These are phyloP conservation scores for Arabidopsis thaliana DNA, from an alignment of 345 rosid genomes.

Conservation along the genomic window TAIR10.1 NC_003071.7:6851001-6851500, in stretches of 20 bases:
- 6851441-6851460: slow-evolving; percentile 19
- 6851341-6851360: slow-evolving; percentile 94
- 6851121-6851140: not conserved
- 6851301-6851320: slow-evolving; percentile 83
- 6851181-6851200: slow-evolving; percentile 87
- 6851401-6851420: slow-evolving; percentile 10
- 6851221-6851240: slow-evolving; percentile 82
- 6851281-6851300: slow-evolving; percentile 95
- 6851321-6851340: slow-evolving; percentile 90
- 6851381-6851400: not conserved
- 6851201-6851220: slow-evolving; percentile 81
- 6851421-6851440: not conserved
- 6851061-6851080: slow-evolving; percentile 11
- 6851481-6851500: slow-evolving; percentile 86
- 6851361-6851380: slow-evolving; percentile 60
- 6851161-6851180: slow-evolving; percentile 28
- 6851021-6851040: not conserved
- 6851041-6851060: not conserved
- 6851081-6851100: not conserved
- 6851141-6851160: slow-evolving; percentile 29
- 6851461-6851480: slow-evolving; percentile 85
- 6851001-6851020: not conserved
- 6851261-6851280: slow-evolving; percentile 88
- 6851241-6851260: slow-evolving; percentile 89
- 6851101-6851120: not conserved